phyloP scores from a whole-genome alignment of 805 yeast genomes.

The Monosporozyma siamensis region DNA sequence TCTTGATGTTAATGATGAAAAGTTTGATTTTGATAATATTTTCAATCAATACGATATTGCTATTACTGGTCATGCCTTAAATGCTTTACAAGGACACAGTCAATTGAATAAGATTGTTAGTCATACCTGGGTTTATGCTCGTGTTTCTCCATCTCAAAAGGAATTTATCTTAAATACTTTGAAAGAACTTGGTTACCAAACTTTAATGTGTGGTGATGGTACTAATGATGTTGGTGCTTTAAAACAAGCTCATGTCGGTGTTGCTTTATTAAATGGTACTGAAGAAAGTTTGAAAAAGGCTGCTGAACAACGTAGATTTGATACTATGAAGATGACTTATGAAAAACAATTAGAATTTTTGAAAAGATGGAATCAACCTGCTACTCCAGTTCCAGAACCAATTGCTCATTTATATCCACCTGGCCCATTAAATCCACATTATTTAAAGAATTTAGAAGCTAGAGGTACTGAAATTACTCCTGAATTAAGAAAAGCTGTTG shows the following conservation, averaged over 20 bases:
- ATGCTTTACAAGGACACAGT: conserved; percentile 51
- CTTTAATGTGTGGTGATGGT: conserved; percentile 99
- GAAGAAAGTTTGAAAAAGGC: conserved; percentile 87
- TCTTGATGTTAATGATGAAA: conserved; percentile 44
- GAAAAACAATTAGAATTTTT: conserved; percentile 76
- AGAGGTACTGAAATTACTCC: conserved; percentile 74
- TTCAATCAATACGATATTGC: conserved; percentile 74
- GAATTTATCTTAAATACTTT: conserved; percentile 78
- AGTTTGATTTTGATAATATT: conserved; percentile 32
- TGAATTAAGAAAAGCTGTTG: conserved; percentile 56
- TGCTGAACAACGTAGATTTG: conserved; percentile 67
- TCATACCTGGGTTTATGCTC: conserved; percentile 94
- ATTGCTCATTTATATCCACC: conserved; percentile 97
- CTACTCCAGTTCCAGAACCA: conserved; percentile 72
- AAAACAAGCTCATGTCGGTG: conserved; percentile 97
- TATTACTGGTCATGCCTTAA: conserved; percentile 85
- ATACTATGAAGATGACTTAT: conserved; percentile 56
- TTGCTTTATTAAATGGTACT: conserved; percentile 95
- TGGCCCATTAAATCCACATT: conserved; percentile 84
- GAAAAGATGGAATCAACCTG: conserved; percentile 72
- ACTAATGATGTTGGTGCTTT: conserved; percentile 99
- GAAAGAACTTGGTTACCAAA: conserved; percentile 82
- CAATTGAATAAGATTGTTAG: conserved; percentile 68
- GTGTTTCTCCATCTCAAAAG: conserved; percentile 94
- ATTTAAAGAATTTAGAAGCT: conserved; percentile 73